phyloP scores from a whole-genome alignment of 78 protist genomes.

The Bodo saltans region DNA sequence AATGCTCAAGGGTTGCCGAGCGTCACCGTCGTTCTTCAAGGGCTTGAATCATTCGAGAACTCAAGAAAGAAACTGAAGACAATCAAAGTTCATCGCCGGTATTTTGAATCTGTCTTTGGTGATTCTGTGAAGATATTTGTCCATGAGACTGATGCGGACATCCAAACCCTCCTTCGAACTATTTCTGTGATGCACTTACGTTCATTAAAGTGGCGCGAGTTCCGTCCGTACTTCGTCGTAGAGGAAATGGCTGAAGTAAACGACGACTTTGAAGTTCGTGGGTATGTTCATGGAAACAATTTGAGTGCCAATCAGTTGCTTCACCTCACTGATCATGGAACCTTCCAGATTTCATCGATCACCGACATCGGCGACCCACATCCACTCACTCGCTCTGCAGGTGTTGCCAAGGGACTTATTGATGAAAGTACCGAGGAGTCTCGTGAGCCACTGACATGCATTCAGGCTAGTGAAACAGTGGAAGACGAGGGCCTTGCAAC shows the following conservation, averaged over 20 bases:
- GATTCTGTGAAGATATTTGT: slow-evolving; percentile 53
- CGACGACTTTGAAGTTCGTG: slow-evolving; percentile 11
- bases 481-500: slow-evolving; percentile 58
- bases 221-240: slow-evolving; percentile 8
- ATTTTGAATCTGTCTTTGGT: slow-evolving; percentile 50
- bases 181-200: slow-evolving; percentile 19
- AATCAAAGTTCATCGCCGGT: slow-evolving; percentile 28
- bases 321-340: slow-evolving; percentile 64
- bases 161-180: slow-evolving; percentile 4
- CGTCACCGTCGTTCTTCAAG: slow-evolving; percentile 49
- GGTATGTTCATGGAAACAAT: slow-evolving; percentile 43
- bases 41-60: slow-evolving; percentile 26
- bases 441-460: slow-evolving; percentile 36
- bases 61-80: slow-evolving; percentile 46
- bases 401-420: slow-evolving; percentile 28
- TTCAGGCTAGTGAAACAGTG: slow-evolving; percentile 49
- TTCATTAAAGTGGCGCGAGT: slow-evolving; percentile 17
- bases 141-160: slow-evolving; percentile 49
- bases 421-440: slow-evolving; percentile 10
- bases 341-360: slow-evolving; percentile 53
- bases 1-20: slow-evolving; percentile 70
- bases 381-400: no score
- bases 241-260: slow-evolving; percentile 19
- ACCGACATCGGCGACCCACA: neutral
- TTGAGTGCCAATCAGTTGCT: slow-evolving; percentile 45